Percentiles rank a stretch among this genome's conserved stretches.
These are phyloP conservation scores for Forsythia suspensa DNA, from an alignment of 257 asterid species.

Conservation along the genomic window DNA sequence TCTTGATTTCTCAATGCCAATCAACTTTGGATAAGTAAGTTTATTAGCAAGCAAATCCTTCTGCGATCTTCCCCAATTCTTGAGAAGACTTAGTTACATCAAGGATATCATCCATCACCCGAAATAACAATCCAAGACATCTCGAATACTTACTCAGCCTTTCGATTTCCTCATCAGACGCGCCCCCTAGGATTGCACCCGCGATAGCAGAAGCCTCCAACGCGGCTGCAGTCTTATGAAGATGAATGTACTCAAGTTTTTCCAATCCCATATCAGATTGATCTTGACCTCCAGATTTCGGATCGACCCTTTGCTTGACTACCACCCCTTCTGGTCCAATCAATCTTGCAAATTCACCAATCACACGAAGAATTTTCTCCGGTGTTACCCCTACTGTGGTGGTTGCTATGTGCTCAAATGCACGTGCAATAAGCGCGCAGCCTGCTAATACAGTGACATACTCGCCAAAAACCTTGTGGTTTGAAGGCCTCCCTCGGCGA, in stretches of 20 bases:
- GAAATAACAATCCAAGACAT: conserved; percentile 39
- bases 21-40: conserved; percentile 40
- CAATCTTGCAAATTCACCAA: conserved; percentile 29
- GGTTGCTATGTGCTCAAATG: conserved; percentile 43
- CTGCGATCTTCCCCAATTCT: conserved; percentile 41
- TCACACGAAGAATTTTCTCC: conserved; percentile 19
- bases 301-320: conserved; percentile 38
- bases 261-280: conserved; percentile 18
- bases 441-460: conserved; percentile 30
- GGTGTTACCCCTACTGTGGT: conserved; percentile 20
- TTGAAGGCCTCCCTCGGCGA: conserved; percentile 41
- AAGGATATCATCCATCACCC: conserved; percentile 41
- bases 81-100: conserved; percentile 36
- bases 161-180: conserved; percentile 32
- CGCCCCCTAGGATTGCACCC: conserved; percentile 45
- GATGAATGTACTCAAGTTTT: conserved; percentile 38
- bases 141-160: conserved; percentile 36
- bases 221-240: conserved; percentile 37
- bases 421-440: conserved; percentile 31
- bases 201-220: conserved; percentile 36
- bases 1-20: conserved; percentile 37
- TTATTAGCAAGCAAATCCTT: conserved; percentile 35
- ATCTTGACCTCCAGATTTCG: conserved; percentile 11
- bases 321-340: conserved; percentile 39
- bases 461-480: conserved; percentile 37